Base-by-base conservation (phyloP, 441 rosid genomes). In the Gossypium davidsonii region DNA sequence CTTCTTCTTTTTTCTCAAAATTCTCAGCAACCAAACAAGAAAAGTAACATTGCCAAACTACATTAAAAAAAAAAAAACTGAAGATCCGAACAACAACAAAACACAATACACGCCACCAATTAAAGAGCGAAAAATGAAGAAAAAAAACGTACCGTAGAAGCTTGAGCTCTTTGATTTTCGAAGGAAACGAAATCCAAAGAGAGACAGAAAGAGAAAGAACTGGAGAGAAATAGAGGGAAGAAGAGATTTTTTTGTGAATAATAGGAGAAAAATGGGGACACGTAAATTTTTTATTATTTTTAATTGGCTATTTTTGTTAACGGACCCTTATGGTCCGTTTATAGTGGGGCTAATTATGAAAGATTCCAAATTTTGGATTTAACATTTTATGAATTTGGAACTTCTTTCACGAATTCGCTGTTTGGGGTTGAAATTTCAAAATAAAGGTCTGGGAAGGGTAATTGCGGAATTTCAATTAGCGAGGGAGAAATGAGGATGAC, bases 101-200 rank as follows among this genome's bases (percentile, higher is more conserved):
- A 8, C 0, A 12, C 25, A 37, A 55, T 11, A 46, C 17, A 61
- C 48, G 14, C 60, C 44, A 55, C 57, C 31, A 58, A 67, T 59
- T 74, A 28, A 76, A 68, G 6, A 67, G 69, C 58, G 17, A 37
- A 18, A 55, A 67, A 73, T 37, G 21, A 73, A 46, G 26, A 68
- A 58, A 58, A 44, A 7, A 11, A 63, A 78, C 81, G 73, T 81
- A 82, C 86, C 83, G 65, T 71, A 14, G 77, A 82, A 85, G 79
- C 73, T 67, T 56, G 58, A 26, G 70, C 1, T 56, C 74, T 75
- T 67, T 80, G 79, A 76, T 76, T 82, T 28, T 72, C 25, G 76
- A 82, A 85, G 84, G 62, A 77, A 83, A 76, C 81, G 78, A 76
- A 77, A 79, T 42, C 77, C 74, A 55, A 28, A 55, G 79, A 75